A percentile compares a stretch with the other conserved stretches of the same genome.
Conservation (phyloP, 2,329 filamentous ascomycete species). For the Xylariaceae sp. region DNA sequence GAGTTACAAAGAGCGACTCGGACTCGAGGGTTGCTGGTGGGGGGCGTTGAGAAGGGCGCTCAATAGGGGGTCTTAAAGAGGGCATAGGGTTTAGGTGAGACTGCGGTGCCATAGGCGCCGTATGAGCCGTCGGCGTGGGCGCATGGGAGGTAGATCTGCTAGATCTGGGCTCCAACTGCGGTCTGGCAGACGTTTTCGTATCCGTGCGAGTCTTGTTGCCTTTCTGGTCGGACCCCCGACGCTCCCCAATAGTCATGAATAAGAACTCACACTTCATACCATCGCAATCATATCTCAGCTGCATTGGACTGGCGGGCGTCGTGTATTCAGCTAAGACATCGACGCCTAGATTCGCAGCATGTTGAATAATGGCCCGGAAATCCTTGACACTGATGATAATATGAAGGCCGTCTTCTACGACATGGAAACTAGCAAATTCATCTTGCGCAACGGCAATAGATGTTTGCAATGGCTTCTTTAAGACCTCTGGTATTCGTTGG, state of each 20-base stretch:
- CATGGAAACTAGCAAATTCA: conserved; percentile 69
- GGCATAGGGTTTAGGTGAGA: conserved; percentile 39
- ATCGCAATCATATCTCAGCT: conserved; percentile 64
- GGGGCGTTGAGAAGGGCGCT: conserved; percentile 48
- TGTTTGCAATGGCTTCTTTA: conserved; percentile 76
- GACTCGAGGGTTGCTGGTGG: conserved; percentile 55
- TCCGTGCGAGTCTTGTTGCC: conserved; percentile 39
- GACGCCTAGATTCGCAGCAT: conserved; percentile 65
- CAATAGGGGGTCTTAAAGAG: conserved; percentile 29
- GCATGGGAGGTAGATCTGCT: conserved; percentile 38
- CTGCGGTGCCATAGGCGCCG: conserved; percentile 34
- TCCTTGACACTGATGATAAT: conserved; percentile 79
- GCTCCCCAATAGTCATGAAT: conserved; percentile 74
- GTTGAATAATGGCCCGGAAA: conserved; percentile 71
- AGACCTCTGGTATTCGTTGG: conserved; percentile 49
- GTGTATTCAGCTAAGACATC: conserved; percentile 66
- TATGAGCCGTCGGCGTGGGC: conserved; percentile 30
- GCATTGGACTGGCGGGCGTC: conserved; percentile 63
- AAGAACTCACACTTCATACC: conserved; percentile 71
- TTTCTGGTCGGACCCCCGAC: conserved; percentile 44
- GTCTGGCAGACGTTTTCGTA: conserved; percentile 37
- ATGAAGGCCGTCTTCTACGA: conserved; percentile 65
- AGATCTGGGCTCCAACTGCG: conserved; percentile 45
- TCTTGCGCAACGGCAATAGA: conserved; percentile 71
- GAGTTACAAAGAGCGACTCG: conserved; percentile 65